A percentile compares a stretch with the other conserved stretches of the same genome.
phyloP scores from a whole-genome alignment of 257 asterid genomes.

The Fraxinus anomala region DNA sequence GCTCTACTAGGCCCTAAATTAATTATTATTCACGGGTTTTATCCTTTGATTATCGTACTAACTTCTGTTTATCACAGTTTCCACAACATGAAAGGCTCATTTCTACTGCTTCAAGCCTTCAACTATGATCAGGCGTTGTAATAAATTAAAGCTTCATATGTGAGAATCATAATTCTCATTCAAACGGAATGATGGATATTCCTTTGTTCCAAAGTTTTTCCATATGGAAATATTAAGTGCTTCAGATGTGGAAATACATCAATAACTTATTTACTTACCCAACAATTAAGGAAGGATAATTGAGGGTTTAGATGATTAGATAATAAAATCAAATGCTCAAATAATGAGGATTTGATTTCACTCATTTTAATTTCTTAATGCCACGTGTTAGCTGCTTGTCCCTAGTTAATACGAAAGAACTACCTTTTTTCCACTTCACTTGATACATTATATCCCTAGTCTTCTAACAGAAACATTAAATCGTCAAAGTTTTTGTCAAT shows the following conservation, averaged over 20 bases:
- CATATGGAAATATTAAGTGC: too few species aligned
- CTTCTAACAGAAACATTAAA: background rate
- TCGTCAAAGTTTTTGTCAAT: background rate
- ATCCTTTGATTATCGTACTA: too few species aligned
- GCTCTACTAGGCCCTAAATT: too few species aligned
- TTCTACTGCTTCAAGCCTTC: background rate
- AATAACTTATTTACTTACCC: background rate
- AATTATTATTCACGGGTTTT: background rate
- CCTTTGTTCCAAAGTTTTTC: background rate
- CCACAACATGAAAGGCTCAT: too few species aligned
- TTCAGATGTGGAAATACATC: background rate
- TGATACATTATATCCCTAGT: background rate
- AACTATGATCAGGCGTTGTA: background rate
- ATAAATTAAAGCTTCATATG: background rate
- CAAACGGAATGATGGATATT: background rate
- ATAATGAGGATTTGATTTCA: background rate
- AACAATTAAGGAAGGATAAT: background rate
- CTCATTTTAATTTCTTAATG: background rate
- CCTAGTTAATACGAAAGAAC: background rate
- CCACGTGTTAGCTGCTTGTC: background rate
- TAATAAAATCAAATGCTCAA: background rate
- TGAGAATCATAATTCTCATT: background rate
- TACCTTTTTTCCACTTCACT: background rate
- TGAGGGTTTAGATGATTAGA: background rate
- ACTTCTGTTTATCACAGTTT: too few species aligned